These are phyloP conservation scores for Hawksworthiomyces lignivorus DNA, from an alignment of 2,329 filamentous ascomycete genomes.

Conservation along the genomic window DNA sequence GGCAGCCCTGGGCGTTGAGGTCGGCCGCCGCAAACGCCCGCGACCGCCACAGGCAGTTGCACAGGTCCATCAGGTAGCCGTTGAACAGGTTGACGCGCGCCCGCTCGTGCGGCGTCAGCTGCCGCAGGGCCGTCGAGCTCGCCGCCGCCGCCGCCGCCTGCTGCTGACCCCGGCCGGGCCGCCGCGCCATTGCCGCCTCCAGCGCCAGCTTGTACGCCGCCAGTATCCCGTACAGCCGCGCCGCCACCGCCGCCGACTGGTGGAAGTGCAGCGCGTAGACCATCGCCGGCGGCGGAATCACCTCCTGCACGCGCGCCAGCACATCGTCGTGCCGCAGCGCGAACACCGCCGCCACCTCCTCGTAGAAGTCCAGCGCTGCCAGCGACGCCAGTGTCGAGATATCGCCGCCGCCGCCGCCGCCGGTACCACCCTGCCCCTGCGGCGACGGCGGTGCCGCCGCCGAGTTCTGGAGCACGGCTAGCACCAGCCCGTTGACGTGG, in stretches of 20 bases:
- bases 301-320: slow-evolving; percentile 52
- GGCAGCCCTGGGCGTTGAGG: slow-evolving; percentile 51
- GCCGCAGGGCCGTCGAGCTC: slow-evolving; percentile 8
- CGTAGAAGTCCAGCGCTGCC: slow-evolving; percentile 62
- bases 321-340: slow-evolving; percentile 37
- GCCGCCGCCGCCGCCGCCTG: background rate
- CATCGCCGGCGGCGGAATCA: slow-evolving; percentile 58
- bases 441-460: too few relatives aligned
- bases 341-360: slow-evolving; percentile 50
- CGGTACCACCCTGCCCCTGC: too few relatives aligned
- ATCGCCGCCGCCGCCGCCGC: slow-evolving; percentile 15
- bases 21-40: slow-evolving; percentile 62
- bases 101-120: slow-evolving; percentile 41
- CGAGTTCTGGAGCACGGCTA: slow-evolving; percentile 52
- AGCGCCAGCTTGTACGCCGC: slow-evolving; percentile 68
- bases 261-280: slow-evolving; percentile 67
- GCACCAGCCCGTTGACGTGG: slow-evolving; percentile 47
- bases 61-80: slow-evolving; percentile 77
- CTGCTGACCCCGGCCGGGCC: slow-evolving; percentile 19
- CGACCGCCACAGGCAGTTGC: slow-evolving; percentile 74
- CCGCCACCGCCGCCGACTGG: slow-evolving; percentile 53
- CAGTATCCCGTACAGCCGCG: slow-evolving; percentile 62
- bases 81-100: slow-evolving; percentile 66
- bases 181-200: slow-evolving; percentile 48
- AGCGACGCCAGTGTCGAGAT: slow-evolving; percentile 30